Percentiles rank a stretch among this genome's conserved stretches.
Conservation (phyloP, 495 filamentous ascomycete genomes). For the Penicillium canariense region DNA sequence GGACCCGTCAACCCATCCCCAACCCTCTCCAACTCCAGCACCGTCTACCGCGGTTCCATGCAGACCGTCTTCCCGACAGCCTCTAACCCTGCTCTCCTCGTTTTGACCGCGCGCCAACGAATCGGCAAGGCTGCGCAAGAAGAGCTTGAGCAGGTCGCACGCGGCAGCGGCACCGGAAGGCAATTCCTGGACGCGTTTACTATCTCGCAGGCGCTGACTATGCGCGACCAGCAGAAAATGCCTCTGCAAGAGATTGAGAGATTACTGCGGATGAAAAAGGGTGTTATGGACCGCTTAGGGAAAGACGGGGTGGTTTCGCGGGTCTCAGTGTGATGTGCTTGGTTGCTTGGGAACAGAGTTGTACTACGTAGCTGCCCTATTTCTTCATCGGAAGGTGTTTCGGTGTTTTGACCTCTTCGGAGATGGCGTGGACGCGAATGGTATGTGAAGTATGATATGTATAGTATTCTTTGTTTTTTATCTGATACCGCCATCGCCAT, state of each 20-base stretch:
- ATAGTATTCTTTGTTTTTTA: not conserved
- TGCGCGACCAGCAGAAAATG: slow-evolving; percentile 57
- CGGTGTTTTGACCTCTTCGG: not conserved
- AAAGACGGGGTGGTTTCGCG: slow-evolving; percentile 48
- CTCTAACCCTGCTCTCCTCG: slow-evolving; percentile 51
- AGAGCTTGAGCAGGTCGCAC: slow-evolving; percentile 48
- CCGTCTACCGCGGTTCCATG: slow-evolving; percentile 25
- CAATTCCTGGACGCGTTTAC: slow-evolving; percentile 61
- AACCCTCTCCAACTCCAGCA: slow-evolving; percentile 54
- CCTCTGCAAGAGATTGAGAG: slow-evolving; percentile 55
- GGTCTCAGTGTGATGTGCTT: slow-evolving; percentile 13
- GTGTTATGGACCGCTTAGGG: slow-evolving; percentile 56
- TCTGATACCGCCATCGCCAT: not conserved
- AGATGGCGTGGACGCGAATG: not conserved
- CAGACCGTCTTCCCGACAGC: slow-evolving; percentile 49
- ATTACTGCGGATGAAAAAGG: slow-evolving; percentile 54
- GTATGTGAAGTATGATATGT: not conserved
- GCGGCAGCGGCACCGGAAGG: slow-evolving; percentile 42
- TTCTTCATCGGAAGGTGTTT: not conserved
- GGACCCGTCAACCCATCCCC: slow-evolving; percentile 64
- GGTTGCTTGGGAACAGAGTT: too few species aligned
- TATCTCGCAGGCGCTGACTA: slow-evolving; percentile 56
- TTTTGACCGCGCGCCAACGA: slow-evolving; percentile 45
- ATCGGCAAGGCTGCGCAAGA: slow-evolving; percentile 47
- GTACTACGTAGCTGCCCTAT: too few species aligned